These are phyloP conservation scores for Fomes fomentarius DNA, from an alignment of 1,284 basidiomycete genomes.

Conservation along the genomic window DNA sequence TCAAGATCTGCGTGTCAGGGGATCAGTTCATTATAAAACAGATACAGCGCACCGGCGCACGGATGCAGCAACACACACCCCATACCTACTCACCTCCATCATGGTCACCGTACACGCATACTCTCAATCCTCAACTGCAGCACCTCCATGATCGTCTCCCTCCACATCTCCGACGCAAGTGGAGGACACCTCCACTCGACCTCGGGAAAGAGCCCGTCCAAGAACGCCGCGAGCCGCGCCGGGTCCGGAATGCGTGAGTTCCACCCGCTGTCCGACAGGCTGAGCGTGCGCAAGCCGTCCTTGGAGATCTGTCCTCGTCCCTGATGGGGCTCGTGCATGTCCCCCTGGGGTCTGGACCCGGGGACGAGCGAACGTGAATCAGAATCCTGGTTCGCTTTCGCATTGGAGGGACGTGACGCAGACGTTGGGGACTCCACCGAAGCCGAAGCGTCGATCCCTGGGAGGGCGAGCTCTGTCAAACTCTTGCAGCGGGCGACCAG, in stretches of 20 bases:
- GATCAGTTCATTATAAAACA: no score
- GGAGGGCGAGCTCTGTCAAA: conserved; percentile 14
- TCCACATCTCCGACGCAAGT: conserved; percentile 13
- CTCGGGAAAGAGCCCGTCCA: conserved; percentile 17
- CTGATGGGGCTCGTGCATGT: no score
- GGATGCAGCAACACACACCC: no score
- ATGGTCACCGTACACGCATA: background rate
- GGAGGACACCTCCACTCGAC: conserved; percentile 18
- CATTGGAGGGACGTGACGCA: no score
- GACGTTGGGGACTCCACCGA: no score
- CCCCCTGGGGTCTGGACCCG: no score
- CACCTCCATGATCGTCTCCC: conserved; percentile 16
- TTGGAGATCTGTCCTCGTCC: no score
- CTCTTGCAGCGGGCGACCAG: conserved; percentile 3
- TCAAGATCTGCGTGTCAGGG: no score
- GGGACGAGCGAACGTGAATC: no score
- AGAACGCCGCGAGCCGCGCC: conserved; percentile 10
- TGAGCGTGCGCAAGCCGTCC: conserved; percentile 8
- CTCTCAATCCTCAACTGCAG: conserved; percentile 12
- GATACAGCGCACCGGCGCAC: no score
- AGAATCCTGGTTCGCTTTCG: no score
- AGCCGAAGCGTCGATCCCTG: conserved; percentile 12
- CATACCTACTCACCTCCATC: background rate
- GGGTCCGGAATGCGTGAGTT: conserved; percentile 18
- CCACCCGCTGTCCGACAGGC: conserved; percentile 12